phyloP scores from a whole-genome alignment of 106 monocot species.

The Alisma plantagoaquatica region DNA sequence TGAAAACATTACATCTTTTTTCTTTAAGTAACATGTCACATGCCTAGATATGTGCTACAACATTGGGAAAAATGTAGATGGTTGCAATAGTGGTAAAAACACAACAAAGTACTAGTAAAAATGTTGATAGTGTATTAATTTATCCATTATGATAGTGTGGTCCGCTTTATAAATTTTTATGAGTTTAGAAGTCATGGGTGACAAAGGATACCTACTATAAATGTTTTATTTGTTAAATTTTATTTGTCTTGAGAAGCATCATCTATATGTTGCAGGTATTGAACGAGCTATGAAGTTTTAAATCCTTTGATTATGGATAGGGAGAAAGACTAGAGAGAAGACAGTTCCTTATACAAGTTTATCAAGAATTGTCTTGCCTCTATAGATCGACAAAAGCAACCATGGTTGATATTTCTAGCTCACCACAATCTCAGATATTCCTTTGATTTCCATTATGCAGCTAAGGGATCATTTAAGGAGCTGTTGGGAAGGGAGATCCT shows the following conservation, averaged over 20 bases:
- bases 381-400: conserved; percentile 73
- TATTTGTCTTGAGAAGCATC: not conserved
- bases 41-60: too few relatives aligned
- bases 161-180: not conserved
- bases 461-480: conserved; percentile 68
- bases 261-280: conserved; percentile 37
- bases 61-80: too few relatives aligned
- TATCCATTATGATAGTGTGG: not conserved
- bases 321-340: conserved; percentile 95
- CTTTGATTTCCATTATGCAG: conserved; percentile 47
- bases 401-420: conserved; percentile 87
- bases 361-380: conserved; percentile 76
- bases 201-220: not conserved
- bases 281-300: conserved; percentile 90
- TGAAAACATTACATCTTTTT: too few relatives aligned
- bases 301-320: conserved; percentile 82
- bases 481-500: conserved; percentile 87
- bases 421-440: conserved; percentile 95
- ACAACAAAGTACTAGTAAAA: conserved; percentile 92
- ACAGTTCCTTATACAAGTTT: conserved; percentile 71
- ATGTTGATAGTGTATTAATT: too few relatives aligned
- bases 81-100: conserved; percentile 81
- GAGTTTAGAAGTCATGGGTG: not conserved
- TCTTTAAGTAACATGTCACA: too few relatives aligned
- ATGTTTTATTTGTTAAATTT: not conserved